A percentile compares a stretch with the other conserved stretches of the same genome.
Conservation (phyloP, 2,329 filamentous ascomycete species). For the Claviceps digitariae region DNA sequence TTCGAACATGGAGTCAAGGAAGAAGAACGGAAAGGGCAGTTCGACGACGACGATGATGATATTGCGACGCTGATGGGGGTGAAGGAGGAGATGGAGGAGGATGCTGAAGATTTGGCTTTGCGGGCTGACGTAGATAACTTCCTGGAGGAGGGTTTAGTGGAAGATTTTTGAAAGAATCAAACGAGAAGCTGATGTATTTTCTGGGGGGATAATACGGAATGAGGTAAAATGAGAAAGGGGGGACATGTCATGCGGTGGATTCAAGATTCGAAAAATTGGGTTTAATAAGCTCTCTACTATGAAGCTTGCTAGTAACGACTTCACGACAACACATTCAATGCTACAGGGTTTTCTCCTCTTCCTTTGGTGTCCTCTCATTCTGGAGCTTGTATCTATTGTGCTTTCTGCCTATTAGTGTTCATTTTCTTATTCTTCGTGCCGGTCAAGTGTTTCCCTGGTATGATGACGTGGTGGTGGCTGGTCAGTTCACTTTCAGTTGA, state of each 20-base stretch:
- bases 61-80: slow-evolving; percentile 9
- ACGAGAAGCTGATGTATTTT: background rate
- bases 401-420: too few relatives aligned
- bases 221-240: too few relatives aligned
- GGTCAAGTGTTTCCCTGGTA: background rate
- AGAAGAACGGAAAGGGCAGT: too few relatives aligned
- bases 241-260: background rate
- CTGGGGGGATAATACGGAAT: background rate
- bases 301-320: background rate
- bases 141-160: background rate
- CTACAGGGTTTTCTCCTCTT: too few relatives aligned
- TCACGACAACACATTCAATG: background rate
- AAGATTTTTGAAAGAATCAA: background rate
- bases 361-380: too few relatives aligned
- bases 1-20: slow-evolving; percentile 1
- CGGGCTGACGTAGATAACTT: background rate
- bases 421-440: background rate
- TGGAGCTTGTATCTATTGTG: background rate
- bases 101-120: background rate
- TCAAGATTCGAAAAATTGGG: background rate
- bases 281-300: background rate
- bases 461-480: background rate
- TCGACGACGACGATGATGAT: slow-evolving; percentile 6
- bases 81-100: slow-evolving; percentile 4
- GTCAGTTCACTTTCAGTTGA: background rate